Evolutionary conservation across 805 yeast genomes (phyloP).

Genomic region (Grigorovia yakushimaensis): DNA sequence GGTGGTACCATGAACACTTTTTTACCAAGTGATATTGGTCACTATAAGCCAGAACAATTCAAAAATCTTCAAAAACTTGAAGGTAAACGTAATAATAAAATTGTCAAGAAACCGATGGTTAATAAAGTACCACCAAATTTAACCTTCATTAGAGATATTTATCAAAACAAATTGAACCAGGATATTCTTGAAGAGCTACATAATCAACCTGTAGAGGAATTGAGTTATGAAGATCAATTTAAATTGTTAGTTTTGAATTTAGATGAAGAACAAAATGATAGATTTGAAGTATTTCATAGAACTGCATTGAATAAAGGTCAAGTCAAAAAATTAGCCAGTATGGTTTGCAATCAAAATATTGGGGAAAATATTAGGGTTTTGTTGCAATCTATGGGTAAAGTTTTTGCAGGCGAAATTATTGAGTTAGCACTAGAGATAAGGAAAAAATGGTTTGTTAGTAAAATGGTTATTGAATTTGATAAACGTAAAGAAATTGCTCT

Average conservation of each 20-base stretch:
- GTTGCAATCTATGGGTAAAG: conserved; percentile 78
- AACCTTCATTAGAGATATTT: conserved; percentile 21
- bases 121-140: conserved; percentile 20
- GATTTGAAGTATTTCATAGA: conserved; percentile 81
- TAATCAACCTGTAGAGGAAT: conserved; percentile 20
- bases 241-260: conserved; percentile 60
- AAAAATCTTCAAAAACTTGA: not conserved
- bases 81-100: not conserved
- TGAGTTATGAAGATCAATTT: conserved; percentile 46
- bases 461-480: conserved; percentile 30
- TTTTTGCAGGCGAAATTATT: conserved; percentile 81
- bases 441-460: conserved; percentile 39
- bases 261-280: conserved; percentile 71
- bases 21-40: conserved; percentile 3
- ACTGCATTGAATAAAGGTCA: conserved; percentile 65
- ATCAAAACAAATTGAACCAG: conserved; percentile 9
- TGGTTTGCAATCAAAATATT: conserved; percentile 69
- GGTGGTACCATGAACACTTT: conserved; percentile 26
- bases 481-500: conserved; percentile 33
- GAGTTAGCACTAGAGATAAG: conserved; percentile 73
- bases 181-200: conserved; percentile 1
- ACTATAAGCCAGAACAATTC: not conserved
- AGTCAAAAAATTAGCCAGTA: conserved; percentile 70
- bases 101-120: conserved; percentile 3
- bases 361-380: conserved; percentile 73